Evolutionary conservation across 2,329 filamentous ascomycete genomes (phyloP), one percentile per base, ranked within the genome.

Genomic region (Didymella arachidicola): DNA sequence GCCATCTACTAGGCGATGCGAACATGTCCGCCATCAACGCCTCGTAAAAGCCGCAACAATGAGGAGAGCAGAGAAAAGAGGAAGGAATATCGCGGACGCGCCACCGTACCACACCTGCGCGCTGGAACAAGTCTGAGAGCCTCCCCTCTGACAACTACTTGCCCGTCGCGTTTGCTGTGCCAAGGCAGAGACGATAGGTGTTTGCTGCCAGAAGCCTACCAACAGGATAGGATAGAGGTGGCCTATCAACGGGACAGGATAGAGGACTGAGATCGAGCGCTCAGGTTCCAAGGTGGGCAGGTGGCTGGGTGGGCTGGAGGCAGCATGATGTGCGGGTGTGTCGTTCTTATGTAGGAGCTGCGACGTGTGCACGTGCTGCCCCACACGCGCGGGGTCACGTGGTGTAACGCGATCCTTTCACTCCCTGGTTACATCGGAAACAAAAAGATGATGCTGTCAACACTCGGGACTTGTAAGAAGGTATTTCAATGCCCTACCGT

Each of bases 91-190:
- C 7, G 4, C 2, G 16, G 32, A n/a, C 11, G 16, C 4, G 32
- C 32, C 5, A 36, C 36, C n/a, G n/a, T 39, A 18, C 36, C 36
- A 22, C 6, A 2, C 19, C 27, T 14, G 18, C 27, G 38, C 27
- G 48, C 39, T 39, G 48, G 48, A 43, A 38, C 48, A 51, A 51
- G 48, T 39, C 39, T 51, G 39, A 43, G 38, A 51, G 43, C 18
- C 48, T 43, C 48, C 38, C 48, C 39, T 12, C 48, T 34, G 27
- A 34, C 27, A 38, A 18, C 48, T 18, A 34, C 48, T n/a, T n/a
- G 18, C 18, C 48, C 48, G 16, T 32, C 27, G 48, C 38, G 38
- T n/a, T 38, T 42, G 12, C 48, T n/a, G 38, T 38, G 38, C 38
- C 29, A 26, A 27, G 16, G 19, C 38, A 32, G 48, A 34, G 48